phyloP scores from a whole-genome alignment of 2,329 filamentous ascomycete species.

The Ophiostoma ips region DNA sequence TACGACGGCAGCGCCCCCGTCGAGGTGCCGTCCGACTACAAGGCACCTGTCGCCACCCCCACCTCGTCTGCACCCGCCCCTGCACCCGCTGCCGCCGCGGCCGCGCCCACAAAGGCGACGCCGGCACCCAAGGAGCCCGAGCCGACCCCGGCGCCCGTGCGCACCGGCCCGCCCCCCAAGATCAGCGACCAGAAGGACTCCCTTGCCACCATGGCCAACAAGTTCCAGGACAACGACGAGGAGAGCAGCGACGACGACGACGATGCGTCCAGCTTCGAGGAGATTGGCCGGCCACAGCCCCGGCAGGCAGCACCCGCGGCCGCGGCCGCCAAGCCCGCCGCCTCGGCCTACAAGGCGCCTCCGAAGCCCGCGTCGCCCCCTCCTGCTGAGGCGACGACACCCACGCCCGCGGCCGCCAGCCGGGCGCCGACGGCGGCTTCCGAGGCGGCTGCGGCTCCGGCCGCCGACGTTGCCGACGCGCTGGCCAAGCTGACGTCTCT shows the following conservation, averaged over 20 bases:
- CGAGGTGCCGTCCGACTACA: constrained; percentile 60
- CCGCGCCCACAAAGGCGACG: constrained; percentile 20
- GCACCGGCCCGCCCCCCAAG: constrained; percentile 45
- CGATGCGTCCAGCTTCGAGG: constrained; percentile 77
- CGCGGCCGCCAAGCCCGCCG: constrained; percentile 23
- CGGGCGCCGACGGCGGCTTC: constrained; percentile 32
- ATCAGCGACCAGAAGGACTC: constrained; percentile 78
- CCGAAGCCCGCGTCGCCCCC: constrained; percentile 3
- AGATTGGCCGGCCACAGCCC: constrained; percentile 61
- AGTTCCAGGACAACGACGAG: constrained; percentile 62
- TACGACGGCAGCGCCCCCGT: constrained; percentile 74
- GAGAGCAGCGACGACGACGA: constrained; percentile 45
- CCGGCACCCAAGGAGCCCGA: constrained; percentile 35
- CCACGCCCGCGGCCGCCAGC: constrained; percentile 16
- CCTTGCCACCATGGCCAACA: constrained; percentile 72
- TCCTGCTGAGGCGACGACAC: constrained; percentile 20
- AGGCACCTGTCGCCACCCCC: constrained; percentile 33
- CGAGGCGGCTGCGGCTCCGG: constrained; percentile 22
- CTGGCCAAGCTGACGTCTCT: constrained; percentile 65
- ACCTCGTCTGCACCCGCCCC: constrained; percentile 30
- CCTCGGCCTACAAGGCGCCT: constrained; percentile 27
- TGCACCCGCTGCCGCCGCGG: constrained; percentile 26
- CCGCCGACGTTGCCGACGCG: constrained; percentile 3
- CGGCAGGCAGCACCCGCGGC: constrained; percentile 24
- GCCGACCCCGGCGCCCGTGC: constrained; percentile 15